Evolutionary conservation across 371 early-diverging fungal species (phyloP), one percentile per base, ranked within the genome.

Genomic region (Rhizopus stolonifer): DNA sequence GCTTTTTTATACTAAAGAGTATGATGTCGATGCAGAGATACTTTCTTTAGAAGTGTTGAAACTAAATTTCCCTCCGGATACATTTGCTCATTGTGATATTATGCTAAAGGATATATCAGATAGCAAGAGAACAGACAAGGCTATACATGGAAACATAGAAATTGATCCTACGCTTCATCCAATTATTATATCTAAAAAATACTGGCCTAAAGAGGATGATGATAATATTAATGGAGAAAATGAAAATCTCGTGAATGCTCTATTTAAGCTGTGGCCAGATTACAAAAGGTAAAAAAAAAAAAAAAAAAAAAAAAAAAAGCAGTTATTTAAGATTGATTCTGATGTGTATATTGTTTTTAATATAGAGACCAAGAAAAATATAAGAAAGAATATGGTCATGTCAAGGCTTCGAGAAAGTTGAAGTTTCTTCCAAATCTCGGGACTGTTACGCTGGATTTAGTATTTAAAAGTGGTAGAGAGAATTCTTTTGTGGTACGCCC

Each of bases 31-130:
- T 31, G 44, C 56, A 22, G 75, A 74, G 46, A 49, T 61, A 1
- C 50, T 31, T 11, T 25, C 26, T 21, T 22, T 75, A 3, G 76
- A 75, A 15, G 32, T 67, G 21, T 22, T 75, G 24, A 75, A 75
- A 13, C 46, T 48, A 13, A 58, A 66, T 14, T 75, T 75, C 18
- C 67, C 70, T 2, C 48, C 58, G 10, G 52, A 68, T 11, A 53
- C 61, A 17, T 61, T 75, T 42, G 46, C 44, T 29, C 44, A 48
- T 9, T 75, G 76, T 23, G 76, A 75, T 64, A 54, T 72, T 6
- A 75, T 75, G 76, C 39, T 75, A 13, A 61, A 58, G 23, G 76
- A 75, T 42, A 40, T 75, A 6, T 59, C 55, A 15, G 63, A 63
- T 13, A 61, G 68, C 43, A 57, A 49, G 36, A 52, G 76, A 24